Conservation (phyloP, 1,284 basidiomycete species). For the Malassezia slooffiae region DNA sequence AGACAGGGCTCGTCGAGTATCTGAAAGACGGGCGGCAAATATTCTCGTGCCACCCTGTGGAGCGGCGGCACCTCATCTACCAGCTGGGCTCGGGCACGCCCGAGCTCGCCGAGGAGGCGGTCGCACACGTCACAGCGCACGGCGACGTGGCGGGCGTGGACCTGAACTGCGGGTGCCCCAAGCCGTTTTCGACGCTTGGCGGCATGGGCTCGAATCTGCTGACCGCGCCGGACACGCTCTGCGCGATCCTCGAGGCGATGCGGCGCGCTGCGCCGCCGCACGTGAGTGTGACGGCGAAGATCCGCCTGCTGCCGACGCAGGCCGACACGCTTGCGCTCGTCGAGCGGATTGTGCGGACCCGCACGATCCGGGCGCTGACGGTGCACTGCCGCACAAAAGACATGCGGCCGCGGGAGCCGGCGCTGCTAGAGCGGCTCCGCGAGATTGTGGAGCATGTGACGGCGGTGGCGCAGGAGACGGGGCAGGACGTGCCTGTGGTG, state of each 20-base stretch:
- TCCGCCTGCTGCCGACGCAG: conserved; percentile 73
- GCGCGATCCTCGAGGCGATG: conserved; percentile 53
- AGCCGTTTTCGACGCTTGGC: conserved; percentile 83
- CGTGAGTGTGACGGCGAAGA: conserved; percentile 55
- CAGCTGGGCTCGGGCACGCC: conserved; percentile 87
- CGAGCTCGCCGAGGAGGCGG: conserved; percentile 78
- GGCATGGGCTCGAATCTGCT: conserved; percentile 96
- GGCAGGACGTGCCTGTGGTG: conserved; percentile 62
- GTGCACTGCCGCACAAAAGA: conserved; percentile 89
- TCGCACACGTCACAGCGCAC: conserved; percentile 62
- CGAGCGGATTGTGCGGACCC: conserved; percentile 71
- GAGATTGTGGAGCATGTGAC: conserved; percentile 75
- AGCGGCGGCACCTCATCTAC: conserved; percentile 50
- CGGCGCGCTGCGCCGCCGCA: conserved; percentile 52
- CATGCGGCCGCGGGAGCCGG: conserved; percentile 76
- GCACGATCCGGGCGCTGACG: conserved; percentile 69
- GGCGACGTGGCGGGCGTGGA: conserved; percentile 83
- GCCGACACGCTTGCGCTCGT: conserved; percentile 78
- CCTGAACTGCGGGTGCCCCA: conserved; percentile 77
- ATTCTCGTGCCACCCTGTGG: conserved; percentile 85
- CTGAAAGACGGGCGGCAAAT: conserved; percentile 62
- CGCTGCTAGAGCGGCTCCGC: conserved; percentile 64
- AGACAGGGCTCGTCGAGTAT: conserved; percentile 80
- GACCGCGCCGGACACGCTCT: conserved; percentile 77
- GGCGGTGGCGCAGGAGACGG: conserved; percentile 51